These are phyloP conservation scores for Claviceps digitariae DNA, from an alignment of 2,329 filamentous ascomycete genomes.

Conservation along the genomic window DNA sequence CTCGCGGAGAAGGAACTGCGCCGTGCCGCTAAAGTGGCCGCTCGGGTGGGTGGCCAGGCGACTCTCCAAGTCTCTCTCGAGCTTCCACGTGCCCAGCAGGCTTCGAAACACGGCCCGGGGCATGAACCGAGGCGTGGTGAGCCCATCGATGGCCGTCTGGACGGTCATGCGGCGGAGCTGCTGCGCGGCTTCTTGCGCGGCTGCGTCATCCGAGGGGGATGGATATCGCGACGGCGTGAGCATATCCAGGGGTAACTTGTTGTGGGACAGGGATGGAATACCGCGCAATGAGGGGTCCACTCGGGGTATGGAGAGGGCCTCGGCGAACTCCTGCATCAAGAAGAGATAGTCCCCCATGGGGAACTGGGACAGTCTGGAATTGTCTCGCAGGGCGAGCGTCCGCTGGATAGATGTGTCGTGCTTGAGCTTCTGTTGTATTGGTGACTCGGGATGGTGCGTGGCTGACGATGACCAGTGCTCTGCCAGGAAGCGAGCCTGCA, in stretches of 20 bases:
- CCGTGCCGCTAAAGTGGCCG: constrained; percentile 51
- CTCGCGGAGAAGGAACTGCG: constrained; percentile 48
- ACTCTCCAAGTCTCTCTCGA: constrained; percentile 43
- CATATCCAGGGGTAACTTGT: constrained; percentile 34
- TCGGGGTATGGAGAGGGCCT: constrained; percentile 37
- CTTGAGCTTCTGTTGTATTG: constrained; percentile 28
- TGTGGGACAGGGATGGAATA: constrained; percentile 15
- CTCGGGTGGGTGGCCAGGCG: constrained; percentile 44
- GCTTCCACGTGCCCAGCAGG: constrained; percentile 55
- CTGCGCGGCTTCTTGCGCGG: constrained; percentile 25
- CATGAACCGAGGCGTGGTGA: constrained; percentile 38
- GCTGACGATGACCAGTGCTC: constrained; percentile 37
- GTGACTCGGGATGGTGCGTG: constrained; percentile 11
- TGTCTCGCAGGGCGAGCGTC: constrained; percentile 36
- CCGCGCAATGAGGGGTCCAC: constrained; percentile 19
- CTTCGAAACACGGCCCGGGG: constrained; percentile 56
- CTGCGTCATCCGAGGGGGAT: constrained; percentile 20
- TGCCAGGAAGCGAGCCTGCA: constrained; percentile 62
- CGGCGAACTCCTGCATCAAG: constrained; percentile 57
- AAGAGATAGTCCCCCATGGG: constrained; percentile 74
- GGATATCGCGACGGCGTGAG: constrained; percentile 44
- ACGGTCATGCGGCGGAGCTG: constrained; percentile 33
- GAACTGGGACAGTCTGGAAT: constrained; percentile 50
- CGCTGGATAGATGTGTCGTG: constrained; percentile 30
- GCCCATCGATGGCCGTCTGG: constrained; percentile 25